Conservation (phyloP, 495 filamentous ascomycete genomes). For the Penicillium psychrofluorescens region DNA sequence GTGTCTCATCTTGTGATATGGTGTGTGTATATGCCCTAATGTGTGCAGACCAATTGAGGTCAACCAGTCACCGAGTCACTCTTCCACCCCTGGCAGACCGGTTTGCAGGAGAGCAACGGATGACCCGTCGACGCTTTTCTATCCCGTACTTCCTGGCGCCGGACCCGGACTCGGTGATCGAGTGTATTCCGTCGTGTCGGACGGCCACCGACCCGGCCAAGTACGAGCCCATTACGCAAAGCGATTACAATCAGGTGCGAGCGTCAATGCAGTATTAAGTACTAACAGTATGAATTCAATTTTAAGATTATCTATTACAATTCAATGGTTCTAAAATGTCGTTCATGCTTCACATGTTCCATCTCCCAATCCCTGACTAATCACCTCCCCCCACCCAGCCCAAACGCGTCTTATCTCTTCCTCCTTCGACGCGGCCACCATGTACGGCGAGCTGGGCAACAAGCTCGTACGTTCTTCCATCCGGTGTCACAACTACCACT, state of each 20-base stretch:
- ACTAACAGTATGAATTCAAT: not conserved
- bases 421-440: slow-evolving; percentile 27
- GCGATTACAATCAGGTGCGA: slow-evolving; percentile 45
- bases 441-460: slow-evolving; percentile 90
- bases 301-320: not conserved
- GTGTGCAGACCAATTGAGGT: slow-evolving; percentile 39
- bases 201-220: slow-evolving; percentile 31
- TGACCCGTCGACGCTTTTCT: slow-evolving; percentile 49
- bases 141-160: slow-evolving; percentile 57
- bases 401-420: slow-evolving; percentile 10
- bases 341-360: not conserved
- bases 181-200: slow-evolving; percentile 47
- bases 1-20: slow-evolving; percentile 2
- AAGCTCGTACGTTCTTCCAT: slow-evolving; percentile 54
- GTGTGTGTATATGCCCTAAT: not conserved
- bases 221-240: slow-evolving; percentile 46
- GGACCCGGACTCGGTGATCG: slow-evolving; percentile 46
- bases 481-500: not conserved
- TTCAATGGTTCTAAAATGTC: not conserved
- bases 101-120: slow-evolving; percentile 27
- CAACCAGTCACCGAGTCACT: slow-evolving; percentile 49
- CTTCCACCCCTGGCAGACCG: slow-evolving; percentile 30
- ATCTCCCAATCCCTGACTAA: not conserved
- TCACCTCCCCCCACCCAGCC: not conserved
- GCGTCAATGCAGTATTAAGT: slow-evolving; percentile 41